These are phyloP conservation scores for Xylariales sp. DNA, from an alignment of 2,329 filamentous ascomycete species.

Conservation along the genomic window DNA sequence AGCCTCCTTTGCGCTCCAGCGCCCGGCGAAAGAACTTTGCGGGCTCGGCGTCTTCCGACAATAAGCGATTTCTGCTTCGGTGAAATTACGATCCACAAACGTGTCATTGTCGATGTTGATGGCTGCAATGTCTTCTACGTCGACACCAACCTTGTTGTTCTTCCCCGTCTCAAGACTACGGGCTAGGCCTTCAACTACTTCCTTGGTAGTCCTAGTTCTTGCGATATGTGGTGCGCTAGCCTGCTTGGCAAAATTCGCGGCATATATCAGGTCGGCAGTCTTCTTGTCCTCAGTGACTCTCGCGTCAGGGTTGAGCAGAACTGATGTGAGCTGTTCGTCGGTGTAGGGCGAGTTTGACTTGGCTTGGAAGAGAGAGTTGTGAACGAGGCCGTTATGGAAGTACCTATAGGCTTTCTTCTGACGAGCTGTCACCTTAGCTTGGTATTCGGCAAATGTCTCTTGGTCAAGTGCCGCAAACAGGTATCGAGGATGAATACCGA, in stretches of 20 bases:
- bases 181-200: conserved; percentile 82
- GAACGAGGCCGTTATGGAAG: conserved; percentile 98
- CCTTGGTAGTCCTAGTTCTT: conserved; percentile 72
- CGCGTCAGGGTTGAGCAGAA: conserved; percentile 94
- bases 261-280: conserved; percentile 80
- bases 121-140: conserved; percentile 87
- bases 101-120: conserved; percentile 95
- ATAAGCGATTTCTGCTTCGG: conserved; percentile 83
- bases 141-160: conserved; percentile 88
- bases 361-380: conserved; percentile 96
- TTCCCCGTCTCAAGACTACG: conserved; percentile 61
- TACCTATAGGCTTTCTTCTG: conserved; percentile 99
- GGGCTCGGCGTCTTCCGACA: conserved; percentile 83
- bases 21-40: conserved; percentile 90
- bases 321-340: conserved; percentile 84
- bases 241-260: conserved; percentile 75
- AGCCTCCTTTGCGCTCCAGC: conserved; percentile 98
- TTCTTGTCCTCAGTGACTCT: conserved; percentile 90
- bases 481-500: conserved; percentile 95
- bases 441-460: conserved; percentile 83
- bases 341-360: conserved; percentile 92
- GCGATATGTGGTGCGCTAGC: conserved; percentile 60
- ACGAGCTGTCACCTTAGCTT: conserved; percentile 86
- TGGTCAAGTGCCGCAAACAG: conserved; percentile 94
- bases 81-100: conserved; percentile 96